Evolutionary conservation across 768 basidiomycete species (phyloP).

Genomic region (Russula foetens): DNA sequence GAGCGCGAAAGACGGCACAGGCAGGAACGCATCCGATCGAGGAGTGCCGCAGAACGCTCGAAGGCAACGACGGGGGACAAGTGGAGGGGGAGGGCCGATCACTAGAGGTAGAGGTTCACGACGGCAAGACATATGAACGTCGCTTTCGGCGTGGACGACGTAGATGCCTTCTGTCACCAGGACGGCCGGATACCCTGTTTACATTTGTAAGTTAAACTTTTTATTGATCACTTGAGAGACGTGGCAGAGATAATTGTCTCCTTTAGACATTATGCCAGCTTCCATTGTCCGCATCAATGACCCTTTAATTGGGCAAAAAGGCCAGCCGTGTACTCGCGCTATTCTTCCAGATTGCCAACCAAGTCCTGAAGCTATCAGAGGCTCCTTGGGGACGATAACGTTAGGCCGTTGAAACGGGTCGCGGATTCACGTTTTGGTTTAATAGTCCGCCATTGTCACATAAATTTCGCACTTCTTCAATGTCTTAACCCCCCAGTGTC

Average conservation of each 20-base stretch:
- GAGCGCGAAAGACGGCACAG: constrained; percentile 25
- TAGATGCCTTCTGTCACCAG: not conserved
- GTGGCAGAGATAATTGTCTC: not conserved
- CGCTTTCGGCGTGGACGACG: not conserved
- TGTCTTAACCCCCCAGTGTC: not conserved
- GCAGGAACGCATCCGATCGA: constrained; percentile 19
- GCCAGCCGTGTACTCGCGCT: not conserved
- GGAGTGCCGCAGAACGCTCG: not conserved
- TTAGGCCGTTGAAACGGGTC: too few relatives aligned
- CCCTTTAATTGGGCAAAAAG: not conserved
- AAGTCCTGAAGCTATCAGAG: not conserved
- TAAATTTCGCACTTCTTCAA: not conserved
- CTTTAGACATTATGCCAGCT: not conserved
- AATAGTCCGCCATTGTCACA: not conserved
- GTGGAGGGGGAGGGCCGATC: not conserved
- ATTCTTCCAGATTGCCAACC: not conserved
- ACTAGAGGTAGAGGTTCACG: not conserved
- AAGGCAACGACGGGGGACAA: not conserved
- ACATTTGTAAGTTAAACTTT: not conserved
- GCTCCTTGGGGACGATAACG: not conserved
- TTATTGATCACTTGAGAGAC: not conserved
- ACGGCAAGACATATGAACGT: not conserved
- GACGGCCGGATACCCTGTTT: not conserved
- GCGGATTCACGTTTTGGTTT: not conserved
- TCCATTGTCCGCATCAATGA: not conserved